These are phyloP conservation scores for Pholiota conissans DNA, from an alignment of 768 basidiomycete genomes.

Conservation along the genomic window DNA sequence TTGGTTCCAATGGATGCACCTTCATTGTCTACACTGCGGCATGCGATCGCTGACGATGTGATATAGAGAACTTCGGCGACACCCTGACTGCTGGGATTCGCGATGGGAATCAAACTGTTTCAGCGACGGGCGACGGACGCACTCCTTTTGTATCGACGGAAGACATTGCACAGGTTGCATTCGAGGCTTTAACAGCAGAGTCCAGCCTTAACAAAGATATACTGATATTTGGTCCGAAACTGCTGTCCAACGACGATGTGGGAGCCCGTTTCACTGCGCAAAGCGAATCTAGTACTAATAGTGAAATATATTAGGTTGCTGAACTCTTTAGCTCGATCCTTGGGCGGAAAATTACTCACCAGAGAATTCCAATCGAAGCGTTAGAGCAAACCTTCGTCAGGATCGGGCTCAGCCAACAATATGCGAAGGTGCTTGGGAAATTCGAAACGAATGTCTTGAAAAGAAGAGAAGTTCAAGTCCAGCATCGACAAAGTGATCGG, in stretches of 20 bases:
- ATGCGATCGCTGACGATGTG: neutral
- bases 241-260: constrained; percentile 27
- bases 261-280: too few relatives aligned
- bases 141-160: constrained; percentile 25
- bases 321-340: constrained; percentile 14
- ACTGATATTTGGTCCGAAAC: constrained; percentile 27
- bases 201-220: constrained; percentile 12
- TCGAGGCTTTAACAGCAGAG: constrained; percentile 22
- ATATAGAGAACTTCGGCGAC: constrained; percentile 23
- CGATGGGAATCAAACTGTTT: constrained; percentile 15
- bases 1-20: constrained; percentile 21
- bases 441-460: constrained; percentile 20
- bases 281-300: neutral
- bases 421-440: constrained; percentile 15
- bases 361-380: constrained; percentile 12
- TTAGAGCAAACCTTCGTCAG: neutral
- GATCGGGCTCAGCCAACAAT: constrained; percentile 9
- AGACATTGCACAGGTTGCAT: constrained; percentile 28
- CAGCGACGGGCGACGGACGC: constrained; percentile 19
- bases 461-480: constrained; percentile 20
- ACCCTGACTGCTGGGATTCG: constrained; percentile 7
- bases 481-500: constrained; percentile 21
- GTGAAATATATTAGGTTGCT: constrained; percentile 12
- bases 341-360: constrained; percentile 20
- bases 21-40: neutral